These are phyloP conservation scores for Cercospora brassicicola DNA, from an alignment of 2,329 filamentous ascomycete species.

Conservation along the genomic window DNA sequence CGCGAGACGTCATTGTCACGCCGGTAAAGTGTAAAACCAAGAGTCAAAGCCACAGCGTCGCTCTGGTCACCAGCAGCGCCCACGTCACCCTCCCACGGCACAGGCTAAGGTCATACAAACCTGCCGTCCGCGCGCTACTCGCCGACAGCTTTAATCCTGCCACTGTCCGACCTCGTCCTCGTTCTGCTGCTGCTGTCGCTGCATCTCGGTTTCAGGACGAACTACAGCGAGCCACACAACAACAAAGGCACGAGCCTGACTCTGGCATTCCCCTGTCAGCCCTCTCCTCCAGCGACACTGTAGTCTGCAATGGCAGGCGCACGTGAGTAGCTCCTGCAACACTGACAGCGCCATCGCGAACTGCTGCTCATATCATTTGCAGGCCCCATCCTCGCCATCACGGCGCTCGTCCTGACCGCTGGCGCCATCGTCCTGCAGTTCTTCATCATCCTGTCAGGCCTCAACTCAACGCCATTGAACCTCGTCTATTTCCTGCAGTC, in stretches of 20 bases:
- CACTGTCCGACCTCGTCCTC: constrained; percentile 8
- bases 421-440: constrained; percentile 64
- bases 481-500: constrained; percentile 84
- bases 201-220: neutral
- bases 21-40: constrained; percentile 11
- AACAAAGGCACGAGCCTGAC: neutral
- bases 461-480: constrained; percentile 60
- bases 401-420: constrained; percentile 62
- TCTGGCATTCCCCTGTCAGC: constrained; percentile 12
- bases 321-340: constrained; percentile 21
- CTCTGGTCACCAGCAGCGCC: neutral
- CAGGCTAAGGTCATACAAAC: neutral
- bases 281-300: neutral
- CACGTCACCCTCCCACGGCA: constrained; percentile 7
- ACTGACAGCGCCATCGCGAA: neutral
- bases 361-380: constrained; percentile 10
- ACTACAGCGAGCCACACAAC: neutral
- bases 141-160: neutral
- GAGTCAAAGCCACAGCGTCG: constrained; percentile 4
- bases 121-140: neutral
- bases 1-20: constrained; percentile 2
- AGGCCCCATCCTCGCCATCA: constrained; percentile 58
- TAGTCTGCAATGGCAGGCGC: constrained; percentile 24
- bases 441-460: constrained; percentile 64
- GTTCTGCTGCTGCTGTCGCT: neutral